Evolutionary conservation across 2,329 filamentous ascomycete genomes (phyloP).

Genomic region (Setomelanomma holmii): DNA sequence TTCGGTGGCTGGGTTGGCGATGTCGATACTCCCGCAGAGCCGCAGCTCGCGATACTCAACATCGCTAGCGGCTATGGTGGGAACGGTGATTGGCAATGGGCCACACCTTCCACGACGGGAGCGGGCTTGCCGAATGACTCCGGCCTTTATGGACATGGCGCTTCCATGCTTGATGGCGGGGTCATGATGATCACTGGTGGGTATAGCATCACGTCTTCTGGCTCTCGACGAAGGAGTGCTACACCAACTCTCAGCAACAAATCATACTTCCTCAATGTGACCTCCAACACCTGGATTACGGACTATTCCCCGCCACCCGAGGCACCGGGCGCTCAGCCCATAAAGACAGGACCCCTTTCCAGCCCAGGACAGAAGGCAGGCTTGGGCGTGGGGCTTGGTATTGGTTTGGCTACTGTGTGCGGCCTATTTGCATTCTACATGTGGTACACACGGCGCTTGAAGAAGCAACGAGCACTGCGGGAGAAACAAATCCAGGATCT

Average conservation of each 20-base stretch:
- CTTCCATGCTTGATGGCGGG: conserved; percentile 66
- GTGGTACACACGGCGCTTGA: conserved; percentile 54
- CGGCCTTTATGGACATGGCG: conserved; percentile 68
- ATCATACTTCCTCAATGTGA: conserved; percentile 67
- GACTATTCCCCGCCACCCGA: conserved; percentile 61
- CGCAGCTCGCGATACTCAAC: conserved; percentile 79
- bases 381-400: conserved; percentile 53
- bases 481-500: conserved; percentile 64
- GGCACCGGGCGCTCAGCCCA: conserved; percentile 14
- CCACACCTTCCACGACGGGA: conserved; percentile 61
- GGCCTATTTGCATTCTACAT: conserved; percentile 54
- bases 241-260: conserved; percentile 50
- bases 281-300: conserved; percentile 64
- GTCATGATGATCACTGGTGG: conserved; percentile 69
- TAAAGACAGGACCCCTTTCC: conserved; percentile 45
- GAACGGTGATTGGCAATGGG: conserved; percentile 71
- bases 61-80: conserved; percentile 76
- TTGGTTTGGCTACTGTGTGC: conserved; percentile 53
- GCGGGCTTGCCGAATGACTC: conserved; percentile 51
- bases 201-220: conserved; percentile 57
- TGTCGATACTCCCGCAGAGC: conserved; percentile 74
- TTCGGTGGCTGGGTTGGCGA: conserved; percentile 94
- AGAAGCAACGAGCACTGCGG: conserved; percentile 52
- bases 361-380: conserved; percentile 56
- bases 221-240: conserved; percentile 47